phyloP scores from a whole-genome alignment of 2,329 filamentous ascomycete species.

The Cladosporium halotolerans region DNA sequence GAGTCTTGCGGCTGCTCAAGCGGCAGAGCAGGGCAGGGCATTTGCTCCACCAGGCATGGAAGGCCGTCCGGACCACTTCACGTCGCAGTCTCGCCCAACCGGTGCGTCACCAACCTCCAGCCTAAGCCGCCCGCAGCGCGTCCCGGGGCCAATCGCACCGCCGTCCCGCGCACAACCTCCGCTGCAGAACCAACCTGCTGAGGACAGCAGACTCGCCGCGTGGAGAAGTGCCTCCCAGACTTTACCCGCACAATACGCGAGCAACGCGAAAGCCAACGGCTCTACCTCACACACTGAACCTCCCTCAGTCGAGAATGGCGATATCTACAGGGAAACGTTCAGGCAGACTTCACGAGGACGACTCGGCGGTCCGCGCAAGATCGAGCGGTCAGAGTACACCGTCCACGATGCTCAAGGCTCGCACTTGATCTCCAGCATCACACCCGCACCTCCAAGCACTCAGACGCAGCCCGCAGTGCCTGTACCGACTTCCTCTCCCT shows the following conservation, averaged over 20 bases:
- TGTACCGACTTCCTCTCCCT: slow-evolving; percentile 21
- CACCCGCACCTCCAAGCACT: slow-evolving; percentile 27
- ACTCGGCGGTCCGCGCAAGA: slow-evolving; percentile 10
- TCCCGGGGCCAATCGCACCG: slow-evolving; percentile 31
- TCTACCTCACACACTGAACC: background rate
- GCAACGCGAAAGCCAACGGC: slow-evolving; percentile 16
- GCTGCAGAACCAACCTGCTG: slow-evolving; percentile 14
- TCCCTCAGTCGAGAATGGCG: background rate
- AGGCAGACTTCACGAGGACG: slow-evolving; percentile 25
- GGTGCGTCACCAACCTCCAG: slow-evolving; percentile 27
- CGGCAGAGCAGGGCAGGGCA: slow-evolving; percentile 12
- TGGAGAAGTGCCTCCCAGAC: slow-evolving; percentile 25
- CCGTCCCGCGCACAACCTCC: slow-evolving; percentile 26
- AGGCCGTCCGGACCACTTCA: slow-evolving; percentile 22
- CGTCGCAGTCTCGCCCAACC: slow-evolving; percentile 21
- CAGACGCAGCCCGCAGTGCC: slow-evolving; percentile 29
- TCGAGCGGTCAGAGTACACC: slow-evolving; percentile 21
- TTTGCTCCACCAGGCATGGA: slow-evolving; percentile 14
- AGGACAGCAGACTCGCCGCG: slow-evolving; percentile 14
- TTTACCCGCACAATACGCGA: slow-evolving; percentile 22
- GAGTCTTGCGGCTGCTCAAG: slow-evolving; percentile 20
- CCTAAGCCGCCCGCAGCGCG: slow-evolving; percentile 25
- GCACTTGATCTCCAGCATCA: slow-evolving; percentile 18
- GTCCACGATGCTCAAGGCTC: slow-evolving; percentile 27
- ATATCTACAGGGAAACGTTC: slow-evolving; percentile 30